These are phyloP conservation scores for Allantophomopsis lycopodina DNA, from an alignment of 2,329 filamentous ascomycete genomes.

Conservation along the genomic window DNA sequence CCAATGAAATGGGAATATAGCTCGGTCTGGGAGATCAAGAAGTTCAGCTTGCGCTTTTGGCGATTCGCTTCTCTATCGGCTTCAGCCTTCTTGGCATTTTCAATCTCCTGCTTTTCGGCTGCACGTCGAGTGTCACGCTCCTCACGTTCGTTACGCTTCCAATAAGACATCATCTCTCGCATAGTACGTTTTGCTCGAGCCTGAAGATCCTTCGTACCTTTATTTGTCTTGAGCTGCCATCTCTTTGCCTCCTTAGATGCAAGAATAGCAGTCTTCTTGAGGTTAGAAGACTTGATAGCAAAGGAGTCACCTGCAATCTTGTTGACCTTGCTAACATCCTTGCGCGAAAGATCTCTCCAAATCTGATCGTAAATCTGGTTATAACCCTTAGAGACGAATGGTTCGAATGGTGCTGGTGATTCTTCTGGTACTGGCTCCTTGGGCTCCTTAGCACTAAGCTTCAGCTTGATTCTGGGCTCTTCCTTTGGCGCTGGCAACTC, in stretches of 20 bases:
- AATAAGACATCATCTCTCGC: constrained; percentile 99
- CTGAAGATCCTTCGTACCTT: constrained; percentile 95
- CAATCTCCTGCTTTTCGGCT: constrained; percentile 89
- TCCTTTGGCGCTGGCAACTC: constrained; percentile 24
- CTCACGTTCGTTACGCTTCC: constrained; percentile 97
- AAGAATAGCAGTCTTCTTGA: constrained; percentile 93
- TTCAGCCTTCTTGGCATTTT: constrained; percentile 92
- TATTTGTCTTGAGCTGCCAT: constrained; percentile 96
- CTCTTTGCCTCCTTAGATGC: constrained; percentile 94
- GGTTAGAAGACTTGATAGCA: constrained; percentile 79
- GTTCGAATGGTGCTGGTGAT: constrained; percentile 20
- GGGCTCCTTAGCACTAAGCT: constrained; percentile 31
- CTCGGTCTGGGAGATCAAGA: constrained; percentile 97
- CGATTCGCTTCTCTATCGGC: constrained; percentile 94
- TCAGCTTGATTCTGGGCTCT: constrained; percentile 44
- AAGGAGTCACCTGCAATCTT: constrained; percentile 80
- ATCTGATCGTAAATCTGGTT: constrained; percentile 97
- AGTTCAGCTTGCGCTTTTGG: constrained; percentile 98
- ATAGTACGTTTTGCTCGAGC: constrained; percentile 94
- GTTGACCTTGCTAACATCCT: constrained; percentile 85
- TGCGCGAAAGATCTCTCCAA: constrained; percentile 85
- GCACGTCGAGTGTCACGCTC: constrained; percentile 89
- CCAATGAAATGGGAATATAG: constrained; percentile 99
- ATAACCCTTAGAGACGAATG: constrained; percentile 80
- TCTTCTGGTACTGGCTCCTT: constrained; percentile 26